Percentiles rank a stretch among this genome's conserved stretches.
Evolutionary conservation across 306 rosid genomes (phyloP).

Genomic region (Chamaecrista fasciculata): DNA sequence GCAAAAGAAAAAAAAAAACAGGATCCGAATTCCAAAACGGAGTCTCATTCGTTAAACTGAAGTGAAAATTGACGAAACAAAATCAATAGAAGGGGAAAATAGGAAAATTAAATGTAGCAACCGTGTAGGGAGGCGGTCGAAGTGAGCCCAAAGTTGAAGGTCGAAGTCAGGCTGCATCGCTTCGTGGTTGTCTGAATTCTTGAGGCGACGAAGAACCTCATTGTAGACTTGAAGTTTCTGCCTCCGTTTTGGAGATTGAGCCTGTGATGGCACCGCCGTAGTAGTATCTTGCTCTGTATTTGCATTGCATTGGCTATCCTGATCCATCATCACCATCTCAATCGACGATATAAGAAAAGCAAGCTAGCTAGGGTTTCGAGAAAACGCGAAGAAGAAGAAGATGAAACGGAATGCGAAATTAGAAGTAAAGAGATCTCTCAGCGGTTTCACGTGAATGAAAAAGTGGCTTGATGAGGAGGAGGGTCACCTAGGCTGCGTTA

Average conservation of each 20-base stretch:
- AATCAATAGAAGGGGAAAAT: not conserved
- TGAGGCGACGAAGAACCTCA: constrained; percentile 91
- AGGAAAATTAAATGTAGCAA: constrained; percentile 25
- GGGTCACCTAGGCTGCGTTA: no score
- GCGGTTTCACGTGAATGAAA: not conserved
- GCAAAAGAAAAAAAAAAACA: not conserved
- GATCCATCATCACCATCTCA: constrained; percentile 32
- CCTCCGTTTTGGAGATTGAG: constrained; percentile 55
- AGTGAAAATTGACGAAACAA: not conserved
- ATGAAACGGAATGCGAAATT: not conserved
- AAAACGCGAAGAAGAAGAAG: not conserved
- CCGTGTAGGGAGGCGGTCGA: constrained; percentile 96
- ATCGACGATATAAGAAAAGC: not conserved
- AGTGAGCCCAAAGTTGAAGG: constrained; percentile 90
- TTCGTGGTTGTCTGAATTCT: constrained; percentile 61
- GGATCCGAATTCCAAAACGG: not conserved
- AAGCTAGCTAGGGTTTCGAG: no score
- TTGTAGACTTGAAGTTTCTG: constrained; percentile 73
- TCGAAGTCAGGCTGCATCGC: constrained; percentile 74
- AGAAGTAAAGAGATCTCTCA: not conserved
- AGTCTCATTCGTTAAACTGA: not conserved
- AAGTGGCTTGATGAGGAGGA: not conserved
- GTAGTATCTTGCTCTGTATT: constrained; percentile 46
- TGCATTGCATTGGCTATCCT: constrained; percentile 65
- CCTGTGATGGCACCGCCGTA: constrained; percentile 41